Evolutionary conservation across 192 early-diverging fungal species (phyloP).

Genomic region (Geranomyces variabilis): DNA sequence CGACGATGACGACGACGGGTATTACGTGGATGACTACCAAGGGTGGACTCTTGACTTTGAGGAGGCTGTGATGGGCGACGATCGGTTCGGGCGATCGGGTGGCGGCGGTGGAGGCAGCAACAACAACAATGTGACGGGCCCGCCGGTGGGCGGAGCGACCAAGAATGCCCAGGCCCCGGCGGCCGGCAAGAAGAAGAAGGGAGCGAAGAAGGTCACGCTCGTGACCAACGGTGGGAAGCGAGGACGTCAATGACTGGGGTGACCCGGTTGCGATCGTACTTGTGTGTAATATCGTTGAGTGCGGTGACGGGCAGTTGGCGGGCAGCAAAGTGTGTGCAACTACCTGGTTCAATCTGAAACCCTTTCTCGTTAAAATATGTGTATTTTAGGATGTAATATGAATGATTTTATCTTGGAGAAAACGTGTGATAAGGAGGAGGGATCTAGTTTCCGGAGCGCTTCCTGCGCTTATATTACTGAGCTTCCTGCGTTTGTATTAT

Average conservation of each 20-base stretch:
- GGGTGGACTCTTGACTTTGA: conserved; percentile 44
- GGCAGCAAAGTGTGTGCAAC: no score
- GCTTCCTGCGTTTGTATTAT: no score
- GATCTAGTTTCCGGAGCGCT: no score
- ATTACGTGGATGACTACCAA: conserved; percentile 27
- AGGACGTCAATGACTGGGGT: conserved; percentile 7
- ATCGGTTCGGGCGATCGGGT: neutral
- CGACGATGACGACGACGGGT: conserved; percentile 27
- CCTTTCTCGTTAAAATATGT: no score
- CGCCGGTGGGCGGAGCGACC: neutral
- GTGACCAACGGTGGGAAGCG: conserved; percentile 37
- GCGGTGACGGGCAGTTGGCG: no score
- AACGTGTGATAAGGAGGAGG: no score
- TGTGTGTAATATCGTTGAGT: no score
- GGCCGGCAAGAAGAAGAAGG: conserved; percentile 25
- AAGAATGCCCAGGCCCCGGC: neutral
- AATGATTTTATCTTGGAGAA: no score
- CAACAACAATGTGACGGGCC: neutral
- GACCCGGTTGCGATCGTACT: no score
- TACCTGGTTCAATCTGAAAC: no score
- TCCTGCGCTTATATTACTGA: no score
- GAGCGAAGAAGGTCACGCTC: conserved; percentile 36
- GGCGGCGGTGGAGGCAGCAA: neutral
- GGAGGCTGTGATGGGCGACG: conserved; percentile 26
- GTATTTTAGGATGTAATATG: no score